Base-by-base conservation (phyloP, 2,329 filamentous ascomycete genomes). In the Trichoderma sp. region DNA sequence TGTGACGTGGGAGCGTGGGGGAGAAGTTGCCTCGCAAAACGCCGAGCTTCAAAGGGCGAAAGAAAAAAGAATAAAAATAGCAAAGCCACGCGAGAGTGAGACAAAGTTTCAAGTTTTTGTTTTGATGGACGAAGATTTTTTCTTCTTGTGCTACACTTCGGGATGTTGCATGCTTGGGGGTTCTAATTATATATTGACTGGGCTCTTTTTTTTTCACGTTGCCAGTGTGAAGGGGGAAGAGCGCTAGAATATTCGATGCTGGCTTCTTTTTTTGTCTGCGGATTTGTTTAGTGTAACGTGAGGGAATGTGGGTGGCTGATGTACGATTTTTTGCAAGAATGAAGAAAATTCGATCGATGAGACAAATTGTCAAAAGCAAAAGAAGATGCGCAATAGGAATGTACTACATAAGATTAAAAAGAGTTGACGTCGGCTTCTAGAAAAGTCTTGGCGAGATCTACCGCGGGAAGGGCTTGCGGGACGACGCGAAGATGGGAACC, bases 31-130 rank as follows among this genome's bases (percentile, higher is more conserved):
- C 16, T 8, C 7, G 7, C 45, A 21, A 21, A 21, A 53, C n/a
- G n/a, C n/a, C 16, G 12, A 31, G n/a, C 45, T 50, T n/a, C 45
- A 50, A 21, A n/a, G 45, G 18, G 8, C 1, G 31, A 27, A 29
- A 8, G 8, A 60, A 38, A 9, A 31, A 45, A 45, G 41, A 35
- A 18, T 9, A 56, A 14, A 35, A 71, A 33, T 45, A 45, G 38
- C 14, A 18, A 7, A 27, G 73, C 60, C 59, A 71, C 74, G 60
- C 66, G 67, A 65, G 69, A 65, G 69, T 72, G 60, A 72, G 69
- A 65, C 60, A 72, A 7, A 18, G 38, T 18, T n/a, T 21, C 27
- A 31, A 11, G 8, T 62, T n/a, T 29, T 41, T 41, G 27, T 4
- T 59, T 41, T 71, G 67, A 41, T 63, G 16, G 24, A 24, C 3